phyloP scores from a whole-genome alignment of 2,329 filamentous ascomycete species.

The Beauveria caledonica region DNA sequence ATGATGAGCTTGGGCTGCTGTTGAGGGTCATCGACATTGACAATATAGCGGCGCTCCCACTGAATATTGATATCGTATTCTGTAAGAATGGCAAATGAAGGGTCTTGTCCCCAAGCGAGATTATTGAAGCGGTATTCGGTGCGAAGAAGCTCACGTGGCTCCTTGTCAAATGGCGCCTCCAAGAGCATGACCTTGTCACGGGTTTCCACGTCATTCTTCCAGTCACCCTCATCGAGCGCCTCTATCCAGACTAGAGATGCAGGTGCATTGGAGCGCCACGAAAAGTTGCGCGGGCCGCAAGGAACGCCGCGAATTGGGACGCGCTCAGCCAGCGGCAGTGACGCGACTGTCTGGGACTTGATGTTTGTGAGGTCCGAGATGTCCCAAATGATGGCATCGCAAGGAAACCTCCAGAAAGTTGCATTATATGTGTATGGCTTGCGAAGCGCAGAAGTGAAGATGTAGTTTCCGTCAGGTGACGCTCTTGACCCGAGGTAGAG shows the following conservation, averaged over 20 bases:
- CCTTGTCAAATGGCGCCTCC: constrained; percentile 2
- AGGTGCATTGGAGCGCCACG: constrained; percentile 3
- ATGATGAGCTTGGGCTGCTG: background rate
- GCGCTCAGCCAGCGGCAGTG: background rate
- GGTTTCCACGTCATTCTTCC: background rate
- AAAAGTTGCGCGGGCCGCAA: background rate
- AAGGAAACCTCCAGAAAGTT: background rate
- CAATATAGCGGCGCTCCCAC: constrained; percentile 7
- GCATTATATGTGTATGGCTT: background rate
- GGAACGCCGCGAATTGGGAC: constrained; percentile 2
- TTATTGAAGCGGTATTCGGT: background rate
- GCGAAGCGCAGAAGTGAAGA: background rate
- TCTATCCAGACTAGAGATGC: background rate
- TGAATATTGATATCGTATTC: background rate
- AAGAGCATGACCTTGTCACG: constrained; percentile 8
- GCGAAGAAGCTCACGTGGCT: background rate
- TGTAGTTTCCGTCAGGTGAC: constrained; percentile 2
- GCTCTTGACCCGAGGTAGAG: background rate
- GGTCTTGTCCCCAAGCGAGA: background rate
- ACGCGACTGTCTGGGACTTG: background rate
- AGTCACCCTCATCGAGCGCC: constrained; percentile 3
- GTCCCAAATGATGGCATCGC: background rate
- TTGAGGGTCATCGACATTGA: constrained; percentile 1
- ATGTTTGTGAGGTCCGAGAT: background rate
- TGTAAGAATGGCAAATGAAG: background rate